Conservation (phyloP, 2,329 filamentous ascomycete species). For the Ceratocystis cacaofunesta region DNA sequence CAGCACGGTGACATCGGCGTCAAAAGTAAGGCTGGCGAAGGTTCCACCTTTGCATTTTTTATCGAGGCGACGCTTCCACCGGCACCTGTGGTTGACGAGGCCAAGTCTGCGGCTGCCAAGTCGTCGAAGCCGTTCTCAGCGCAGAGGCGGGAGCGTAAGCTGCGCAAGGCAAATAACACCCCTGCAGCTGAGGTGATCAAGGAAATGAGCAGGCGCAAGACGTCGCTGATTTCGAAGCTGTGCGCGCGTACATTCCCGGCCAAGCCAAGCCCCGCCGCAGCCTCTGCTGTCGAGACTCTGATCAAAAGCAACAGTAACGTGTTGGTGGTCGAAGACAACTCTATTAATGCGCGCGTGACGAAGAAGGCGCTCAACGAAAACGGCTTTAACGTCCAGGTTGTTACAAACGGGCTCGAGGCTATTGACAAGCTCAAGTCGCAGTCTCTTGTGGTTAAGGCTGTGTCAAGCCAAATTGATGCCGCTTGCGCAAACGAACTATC, state of each 20-base stretch:
- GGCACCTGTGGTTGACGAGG: constrained; percentile 28
- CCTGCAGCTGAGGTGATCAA: not conserved
- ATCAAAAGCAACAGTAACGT: constrained; percentile 26
- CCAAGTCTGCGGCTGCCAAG: constrained; percentile 11
- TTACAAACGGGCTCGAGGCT: constrained; percentile 42
- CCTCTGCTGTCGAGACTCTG: constrained; percentile 4
- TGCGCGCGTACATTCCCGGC: not conserved
- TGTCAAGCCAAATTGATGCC: not conserved
- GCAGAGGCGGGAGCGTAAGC: not conserved
- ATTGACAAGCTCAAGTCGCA: constrained; percentile 30
- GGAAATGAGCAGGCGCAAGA: not conserved
- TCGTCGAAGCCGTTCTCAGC: not conserved
- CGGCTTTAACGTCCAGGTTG: constrained; percentile 37
- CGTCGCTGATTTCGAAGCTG: not conserved
- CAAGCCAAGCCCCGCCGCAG: not conserved
- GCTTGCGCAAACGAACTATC: not conserved
- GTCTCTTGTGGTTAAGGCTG: constrained; percentile 4
- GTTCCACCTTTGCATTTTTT: constrained; percentile 63
- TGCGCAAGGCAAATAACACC: not conserved
- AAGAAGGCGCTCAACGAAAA: constrained; percentile 35
- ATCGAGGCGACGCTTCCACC: constrained; percentile 41
- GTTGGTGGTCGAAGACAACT: constrained; percentile 45
- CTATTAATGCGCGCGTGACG: constrained; percentile 44
- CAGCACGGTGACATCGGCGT: constrained; percentile 71
- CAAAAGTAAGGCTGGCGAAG: constrained; percentile 49